Evolutionary conservation across 139 green algal species (phyloP), one percentile per base, ranked within the genome.

Genomic region (Astrephomene gubernaculifera): DNA sequence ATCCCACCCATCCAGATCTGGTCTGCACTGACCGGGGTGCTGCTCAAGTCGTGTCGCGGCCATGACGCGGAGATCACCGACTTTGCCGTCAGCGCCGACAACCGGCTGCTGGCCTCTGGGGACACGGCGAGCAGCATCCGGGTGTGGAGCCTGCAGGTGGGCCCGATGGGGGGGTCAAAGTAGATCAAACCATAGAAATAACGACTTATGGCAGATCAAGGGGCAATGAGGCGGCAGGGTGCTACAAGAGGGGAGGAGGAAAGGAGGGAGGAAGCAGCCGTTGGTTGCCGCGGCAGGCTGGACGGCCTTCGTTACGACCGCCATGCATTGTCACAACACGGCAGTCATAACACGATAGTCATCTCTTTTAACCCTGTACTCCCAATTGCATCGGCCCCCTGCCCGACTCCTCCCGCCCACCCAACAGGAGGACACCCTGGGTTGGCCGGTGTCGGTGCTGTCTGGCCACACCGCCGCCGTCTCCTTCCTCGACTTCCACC

Each of bases 1-100:
- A n/a, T n/a, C n/a, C n/a, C n/a, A n/a, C n/a, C n/a, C 22, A 17
- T 45, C 39, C 91, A 96, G 92, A 90, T 97, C 38, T 97, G 95
- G 95, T 92, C 79, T 4, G 81, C 83, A 2, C 27, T 67, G 22
- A 97, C 94, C 2, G 91, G 87, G 0, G 29, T 94, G 68, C 86
- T 97, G 87, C 87, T 91, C 63, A 71, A 57, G n/a, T 87, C 75
- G 1, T 96, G 93, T 75, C 90, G 71, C 71, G 95, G 73, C 67
- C 90, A 97, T 78, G 72, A 92, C 4, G 82, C 76, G 0, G 94
- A 97, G 86, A 87, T 97, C 29, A 95, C 88, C 9, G 94, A 96
- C 85, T 64, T 97, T 31, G 88, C 92, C 0, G 85, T 97, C 39
- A 91, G 61, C 31, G 22, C 31, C 24, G 88, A 95, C 75, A 88